Percentiles rank a stretch among this genome's conserved stretches.
phyloP scores from a whole-genome alignment of 345 rosid species.

The Leavenworthia alabamica region DNA sequence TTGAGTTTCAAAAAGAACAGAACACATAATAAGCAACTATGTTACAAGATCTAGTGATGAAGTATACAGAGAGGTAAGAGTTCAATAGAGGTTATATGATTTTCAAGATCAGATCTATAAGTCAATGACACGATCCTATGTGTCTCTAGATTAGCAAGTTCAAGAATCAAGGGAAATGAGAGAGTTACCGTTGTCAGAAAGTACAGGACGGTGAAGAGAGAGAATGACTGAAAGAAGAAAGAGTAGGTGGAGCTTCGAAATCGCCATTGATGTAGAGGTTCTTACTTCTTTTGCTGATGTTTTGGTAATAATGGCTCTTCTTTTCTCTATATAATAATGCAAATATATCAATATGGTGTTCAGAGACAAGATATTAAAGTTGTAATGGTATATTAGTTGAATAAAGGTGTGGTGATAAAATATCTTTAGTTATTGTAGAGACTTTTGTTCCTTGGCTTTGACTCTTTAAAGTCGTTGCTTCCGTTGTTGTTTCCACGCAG shows the following conservation, averaged over 20 bases:
- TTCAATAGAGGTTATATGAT: not conserved
- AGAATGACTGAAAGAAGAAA: constrained; percentile 32
- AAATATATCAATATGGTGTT: no score
- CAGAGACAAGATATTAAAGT: no score
- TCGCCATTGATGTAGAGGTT: constrained; percentile 42
- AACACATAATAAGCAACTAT: not conserved
- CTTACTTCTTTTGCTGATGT: not conserved
- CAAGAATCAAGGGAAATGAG: not conserved
- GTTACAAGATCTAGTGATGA: not conserved
- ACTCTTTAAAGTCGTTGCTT: not conserved
- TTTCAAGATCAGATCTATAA: not conserved
- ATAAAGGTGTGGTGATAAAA: no score
- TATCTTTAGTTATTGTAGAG: not conserved
- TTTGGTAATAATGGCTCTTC: no score
- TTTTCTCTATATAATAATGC: not conserved
- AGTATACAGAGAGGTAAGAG: not conserved
- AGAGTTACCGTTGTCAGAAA: constrained; percentile 32
- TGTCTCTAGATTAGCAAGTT: not conserved
- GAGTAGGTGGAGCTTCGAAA: constrained; percentile 29
- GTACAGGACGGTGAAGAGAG: constrained; percentile 33
- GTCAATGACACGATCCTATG: not conserved
- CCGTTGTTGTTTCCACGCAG: not conserved
- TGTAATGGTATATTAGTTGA: no score
- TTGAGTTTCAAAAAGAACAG: not conserved
- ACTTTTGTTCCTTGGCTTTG: not conserved